A percentile compares a stretch with the other conserved stretches of the same genome.
Conservation (phyloP, 2,329 filamentous ascomycete genomes). For the Fusarium tupiense region DNA sequence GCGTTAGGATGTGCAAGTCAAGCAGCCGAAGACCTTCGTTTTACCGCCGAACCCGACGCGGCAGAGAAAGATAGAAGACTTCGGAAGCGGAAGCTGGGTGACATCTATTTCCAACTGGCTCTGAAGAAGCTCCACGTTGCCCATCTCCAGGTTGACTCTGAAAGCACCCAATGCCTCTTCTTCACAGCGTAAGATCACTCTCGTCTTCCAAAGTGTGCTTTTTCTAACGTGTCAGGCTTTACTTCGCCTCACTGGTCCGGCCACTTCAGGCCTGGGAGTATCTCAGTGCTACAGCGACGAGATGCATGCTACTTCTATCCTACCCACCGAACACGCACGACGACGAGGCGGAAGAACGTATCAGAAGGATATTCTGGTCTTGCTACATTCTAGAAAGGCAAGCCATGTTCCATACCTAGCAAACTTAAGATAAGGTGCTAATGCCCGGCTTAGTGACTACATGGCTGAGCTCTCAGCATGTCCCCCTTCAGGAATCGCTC, state of each 20-base stretch:
- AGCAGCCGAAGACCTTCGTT: conserved; percentile 47
- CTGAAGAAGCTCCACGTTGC: conserved; percentile 57
- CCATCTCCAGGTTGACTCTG: conserved; percentile 57
- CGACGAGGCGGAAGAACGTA: conserved; percentile 57
- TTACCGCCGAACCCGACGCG: conserved; percentile 16
- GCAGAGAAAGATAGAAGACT: conserved; percentile 46
- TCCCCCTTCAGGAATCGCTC: conserved; percentile 60
- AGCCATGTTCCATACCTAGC: accelerated
- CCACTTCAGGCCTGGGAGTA: conserved; percentile 64
- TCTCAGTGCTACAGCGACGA: conserved; percentile 58
- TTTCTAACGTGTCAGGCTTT: conserved; percentile 44
- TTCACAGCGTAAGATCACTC: conserved; percentile 54
- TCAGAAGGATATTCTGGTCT: conserved; percentile 63
- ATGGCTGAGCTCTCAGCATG: conserved; percentile 62
- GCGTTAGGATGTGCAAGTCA: conserved; percentile 59
- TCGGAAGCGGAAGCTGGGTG: conserved; percentile 49
- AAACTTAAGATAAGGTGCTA: accelerated
- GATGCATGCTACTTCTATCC: conserved; percentile 60
- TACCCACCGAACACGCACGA: conserved; percentile 51
- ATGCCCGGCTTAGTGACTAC: conserved; percentile 54
- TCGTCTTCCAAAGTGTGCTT: accelerated
- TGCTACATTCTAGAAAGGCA: conserved; percentile 64
- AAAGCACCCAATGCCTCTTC: conserved; percentile 60
- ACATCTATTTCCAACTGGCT: conserved; percentile 58
- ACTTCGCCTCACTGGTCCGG: conserved; percentile 60